Evolutionary conservation across 169 alveolate species (phyloP).

Genomic region (Theileria parva): DNA sequence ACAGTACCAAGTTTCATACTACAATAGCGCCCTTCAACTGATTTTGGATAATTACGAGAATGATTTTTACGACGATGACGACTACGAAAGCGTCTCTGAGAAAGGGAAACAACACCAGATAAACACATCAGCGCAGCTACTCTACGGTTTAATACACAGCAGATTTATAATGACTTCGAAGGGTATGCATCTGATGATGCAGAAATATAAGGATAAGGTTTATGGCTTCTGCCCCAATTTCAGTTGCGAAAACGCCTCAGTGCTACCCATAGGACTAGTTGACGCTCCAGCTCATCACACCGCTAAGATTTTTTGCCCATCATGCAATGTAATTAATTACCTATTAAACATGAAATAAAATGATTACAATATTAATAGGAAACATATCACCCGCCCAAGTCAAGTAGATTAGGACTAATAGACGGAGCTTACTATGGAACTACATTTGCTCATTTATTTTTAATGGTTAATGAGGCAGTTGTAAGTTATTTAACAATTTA

Average conservation of each 20-base stretch:
- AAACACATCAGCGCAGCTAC: slow-evolving; percentile 82
- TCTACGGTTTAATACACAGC: slow-evolving; percentile 90
- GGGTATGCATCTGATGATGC: slow-evolving; percentile 88
- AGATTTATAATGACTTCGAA: slow-evolving; percentile 86
- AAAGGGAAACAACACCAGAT: slow-evolving; percentile 74
- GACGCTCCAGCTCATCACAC: slow-evolving; percentile 85
- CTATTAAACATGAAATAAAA: not conserved
- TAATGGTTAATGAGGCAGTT: slow-evolving; percentile 61
- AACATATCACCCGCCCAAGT: slow-evolving; percentile 79
- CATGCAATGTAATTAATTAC: slow-evolving; percentile 77
- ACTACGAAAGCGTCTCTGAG: slow-evolving; percentile 68
- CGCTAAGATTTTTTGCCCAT: slow-evolving; percentile 90
- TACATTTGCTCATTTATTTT: slow-evolving; percentile 85
- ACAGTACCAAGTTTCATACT: slow-evolving; percentile 80
- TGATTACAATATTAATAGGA: slow-evolving; percentile 46
- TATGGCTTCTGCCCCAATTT: slow-evolving; percentile 89
- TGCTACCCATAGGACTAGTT: slow-evolving; percentile 88
- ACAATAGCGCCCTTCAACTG: slow-evolving; percentile 84
- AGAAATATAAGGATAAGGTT: slow-evolving; percentile 81
- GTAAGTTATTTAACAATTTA: slow-evolving; percentile 30
- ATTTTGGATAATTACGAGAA: slow-evolving; percentile 84
- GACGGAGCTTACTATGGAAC: slow-evolving; percentile 94
- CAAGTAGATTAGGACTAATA: slow-evolving; percentile 72
- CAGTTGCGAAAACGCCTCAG: slow-evolving; percentile 83
- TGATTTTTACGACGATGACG: slow-evolving; percentile 80